phyloP scores from a whole-genome alignment of 345 rosid species.

The Tarenaya hassleriana region DNA sequence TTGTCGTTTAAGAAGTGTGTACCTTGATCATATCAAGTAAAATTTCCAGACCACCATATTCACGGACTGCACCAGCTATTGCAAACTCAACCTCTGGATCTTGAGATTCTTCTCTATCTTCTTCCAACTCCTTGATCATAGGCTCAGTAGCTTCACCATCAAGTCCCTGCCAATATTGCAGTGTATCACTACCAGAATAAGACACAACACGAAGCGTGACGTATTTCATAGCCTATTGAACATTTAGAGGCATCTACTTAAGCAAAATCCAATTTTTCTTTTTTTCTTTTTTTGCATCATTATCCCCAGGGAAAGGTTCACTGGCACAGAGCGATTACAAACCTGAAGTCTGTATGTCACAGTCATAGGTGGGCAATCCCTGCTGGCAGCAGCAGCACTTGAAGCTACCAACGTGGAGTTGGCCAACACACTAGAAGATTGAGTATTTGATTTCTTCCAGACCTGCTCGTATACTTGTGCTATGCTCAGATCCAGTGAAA shows the following conservation, averaged over 20 bases:
- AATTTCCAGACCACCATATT: slow-evolving; percentile 87
- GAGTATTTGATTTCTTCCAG: slow-evolving; percentile 87
- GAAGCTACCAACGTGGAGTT: slow-evolving; percentile 58
- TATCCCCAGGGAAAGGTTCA: slow-evolving; percentile 15
- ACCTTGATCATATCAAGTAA: slow-evolving; percentile 91
- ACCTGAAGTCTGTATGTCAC: slow-evolving; percentile 99
- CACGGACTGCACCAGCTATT: slow-evolving; percentile 95
- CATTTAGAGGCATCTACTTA: neutral
- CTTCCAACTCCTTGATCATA: slow-evolving; percentile 98
- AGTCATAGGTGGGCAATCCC: slow-evolving; percentile 92
- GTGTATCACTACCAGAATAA: slow-evolving; percentile 7
- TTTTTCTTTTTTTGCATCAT: neutral
- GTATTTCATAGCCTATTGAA: slow-evolving; percentile 10
- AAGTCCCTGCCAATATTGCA: slow-evolving; percentile 54
- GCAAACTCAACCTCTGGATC: slow-evolving; percentile 99
- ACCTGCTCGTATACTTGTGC: slow-evolving; percentile 98
- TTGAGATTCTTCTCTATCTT: slow-evolving; percentile 96
- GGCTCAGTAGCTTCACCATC: slow-evolving; percentile 99
- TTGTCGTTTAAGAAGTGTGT: slow-evolving; percentile 23
- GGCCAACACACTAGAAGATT: slow-evolving; percentile 55
- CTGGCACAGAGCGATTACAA: slow-evolving; percentile 11
- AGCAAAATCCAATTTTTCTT: neutral
- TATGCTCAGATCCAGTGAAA: slow-evolving; percentile 92
- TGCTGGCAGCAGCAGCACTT: slow-evolving; percentile 43
- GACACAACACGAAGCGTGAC: neutral